Percentiles rank a stretch among this genome's conserved stretches.
These are phyloP conservation scores for Fusarium guadeloupense DNA, from an alignment of 2,329 filamentous ascomycete genomes.

Conservation along the genomic window DNA sequence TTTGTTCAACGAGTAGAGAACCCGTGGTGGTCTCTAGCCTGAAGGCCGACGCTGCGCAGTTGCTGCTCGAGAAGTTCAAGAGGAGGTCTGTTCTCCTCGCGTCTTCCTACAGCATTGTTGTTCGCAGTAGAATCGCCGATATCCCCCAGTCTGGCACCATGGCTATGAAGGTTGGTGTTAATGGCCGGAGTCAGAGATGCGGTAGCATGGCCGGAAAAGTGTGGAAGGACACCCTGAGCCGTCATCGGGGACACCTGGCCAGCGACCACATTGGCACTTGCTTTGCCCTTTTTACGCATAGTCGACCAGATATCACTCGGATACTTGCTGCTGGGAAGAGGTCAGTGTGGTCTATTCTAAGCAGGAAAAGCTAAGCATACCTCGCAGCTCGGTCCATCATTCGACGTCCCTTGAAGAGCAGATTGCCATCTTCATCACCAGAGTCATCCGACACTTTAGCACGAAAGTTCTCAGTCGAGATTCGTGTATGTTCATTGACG, in stretches of 20 bases:
- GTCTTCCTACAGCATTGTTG: conserved; percentile 47
- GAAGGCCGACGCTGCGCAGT: conserved; percentile 23
- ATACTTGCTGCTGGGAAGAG: conserved; percentile 49
- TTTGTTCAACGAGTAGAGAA: conserved; percentile 29
- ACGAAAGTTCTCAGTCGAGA: conserved; percentile 14
- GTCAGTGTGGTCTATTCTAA: conserved; percentile 19
- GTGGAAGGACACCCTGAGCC: conserved; percentile 63
- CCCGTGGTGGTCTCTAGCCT: conserved; percentile 23
- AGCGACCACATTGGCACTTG: conserved; percentile 57
- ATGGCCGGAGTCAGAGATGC: conserved; percentile 59
- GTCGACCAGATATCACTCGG: conserved; percentile 59
- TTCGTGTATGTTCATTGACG: conserved; percentile 22
- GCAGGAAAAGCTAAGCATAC: conserved; percentile 42
- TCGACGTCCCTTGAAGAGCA: conserved; percentile 53
- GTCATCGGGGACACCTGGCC: conserved; percentile 63
- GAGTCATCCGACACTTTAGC: conserved; percentile 27
- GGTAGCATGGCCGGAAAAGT: conserved; percentile 62
- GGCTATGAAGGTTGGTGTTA: conserved; percentile 46
- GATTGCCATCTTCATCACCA: conserved; percentile 47
- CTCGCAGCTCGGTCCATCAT: conserved; percentile 36
- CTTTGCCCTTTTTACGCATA: conserved; percentile 62
- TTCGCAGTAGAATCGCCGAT: conserved; percentile 30
- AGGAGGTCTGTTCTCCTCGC: conserved; percentile 58
- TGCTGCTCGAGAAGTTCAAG: conserved; percentile 30
- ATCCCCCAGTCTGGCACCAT: conserved; percentile 42